Base-by-base conservation (phyloP, 1,139 yeast genomes). In the Kluyveromyces sp. region DNA sequence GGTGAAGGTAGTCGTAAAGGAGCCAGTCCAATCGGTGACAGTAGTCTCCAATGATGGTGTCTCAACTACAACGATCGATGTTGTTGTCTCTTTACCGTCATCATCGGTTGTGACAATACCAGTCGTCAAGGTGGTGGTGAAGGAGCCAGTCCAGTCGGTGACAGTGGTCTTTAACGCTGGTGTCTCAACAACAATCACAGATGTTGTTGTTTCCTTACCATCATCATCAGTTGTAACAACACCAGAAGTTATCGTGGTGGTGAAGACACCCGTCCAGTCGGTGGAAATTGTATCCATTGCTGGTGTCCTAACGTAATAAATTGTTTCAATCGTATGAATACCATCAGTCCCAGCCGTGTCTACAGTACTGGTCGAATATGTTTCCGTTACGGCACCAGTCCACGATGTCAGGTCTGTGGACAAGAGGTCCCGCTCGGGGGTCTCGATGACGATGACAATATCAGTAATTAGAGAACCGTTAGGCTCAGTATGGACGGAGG, bases 221-320 rank as follows among this genome's bases (percentile, higher is more conserved):
- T 46, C 44, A 6, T 20, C 19, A 9, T 45, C 47, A 7, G 36
- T 13, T 2, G 47, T 37, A 4, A 39, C 26, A 12, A 37, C 35
- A 7, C 36, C 29, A 20, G 49, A 46, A 31, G 45, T 20, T 26
- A 29, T 37, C 8, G 49, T 48, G 3, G 49, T 39, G 2, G 50
- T 46, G 41, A 25, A 18, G 19, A 41, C 12, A 13, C 47, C 50
- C 3, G 43, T 46, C 47, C 49, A 46, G 18, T 13, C 13, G 7
- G 19, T 32, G 11, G 17, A 32, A 32, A 32, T 19, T 8, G 35
- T 32, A 11, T 16, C 19, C 17, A 17, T 17, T n/a, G 17, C 40
- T 18, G 52, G 52, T 15, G 51, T 49, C 33, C 44, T 49, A 1
- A 49, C 40, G 20, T 43, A 42, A 40, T 43, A 45, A n/a, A 43